phyloP scores from a whole-genome alignment of 139 green algal genomes.

The Marvania coccoides region DNA sequence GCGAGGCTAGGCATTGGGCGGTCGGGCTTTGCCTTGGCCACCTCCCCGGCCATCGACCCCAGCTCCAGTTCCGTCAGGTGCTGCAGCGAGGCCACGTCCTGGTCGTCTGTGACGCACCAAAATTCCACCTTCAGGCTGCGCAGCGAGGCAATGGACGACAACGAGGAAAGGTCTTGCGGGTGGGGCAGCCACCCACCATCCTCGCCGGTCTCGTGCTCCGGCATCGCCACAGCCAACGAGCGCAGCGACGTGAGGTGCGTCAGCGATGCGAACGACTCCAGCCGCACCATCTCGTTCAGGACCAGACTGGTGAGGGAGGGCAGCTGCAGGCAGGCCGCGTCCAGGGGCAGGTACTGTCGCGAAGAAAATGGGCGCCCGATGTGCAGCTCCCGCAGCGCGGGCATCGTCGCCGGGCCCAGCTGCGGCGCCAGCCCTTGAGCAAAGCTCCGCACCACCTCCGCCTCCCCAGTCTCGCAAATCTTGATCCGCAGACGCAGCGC shows the following conservation, averaged over 20 bases:
- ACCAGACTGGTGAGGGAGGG: background rate
- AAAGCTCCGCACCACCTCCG: background rate
- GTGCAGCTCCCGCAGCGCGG: background rate
- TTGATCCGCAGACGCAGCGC: background rate
- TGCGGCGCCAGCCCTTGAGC: background rate
- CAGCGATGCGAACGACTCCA: background rate
- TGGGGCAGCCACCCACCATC: background rate
- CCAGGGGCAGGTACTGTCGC: background rate
- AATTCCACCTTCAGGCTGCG: background rate
- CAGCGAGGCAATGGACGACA: background rate
- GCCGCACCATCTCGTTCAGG: background rate
- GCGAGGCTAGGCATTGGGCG: background rate
- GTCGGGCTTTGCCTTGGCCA: background rate
- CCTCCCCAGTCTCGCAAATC: background rate
- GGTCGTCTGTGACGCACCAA: background rate
- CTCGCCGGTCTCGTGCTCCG: too few relatives aligned
- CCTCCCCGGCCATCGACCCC: background rate
- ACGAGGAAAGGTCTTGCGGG: background rate
- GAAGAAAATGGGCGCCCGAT: background rate
- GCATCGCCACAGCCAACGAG: background rate
- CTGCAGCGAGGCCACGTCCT: background rate
- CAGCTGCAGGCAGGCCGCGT: background rate
- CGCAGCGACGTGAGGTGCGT: background rate
- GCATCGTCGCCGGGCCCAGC: background rate
- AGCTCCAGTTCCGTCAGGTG: background rate